Conservation (phyloP, 2,329 filamentous ascomycete genomes). For the Ceratocystis diversiconidia region DNA sequence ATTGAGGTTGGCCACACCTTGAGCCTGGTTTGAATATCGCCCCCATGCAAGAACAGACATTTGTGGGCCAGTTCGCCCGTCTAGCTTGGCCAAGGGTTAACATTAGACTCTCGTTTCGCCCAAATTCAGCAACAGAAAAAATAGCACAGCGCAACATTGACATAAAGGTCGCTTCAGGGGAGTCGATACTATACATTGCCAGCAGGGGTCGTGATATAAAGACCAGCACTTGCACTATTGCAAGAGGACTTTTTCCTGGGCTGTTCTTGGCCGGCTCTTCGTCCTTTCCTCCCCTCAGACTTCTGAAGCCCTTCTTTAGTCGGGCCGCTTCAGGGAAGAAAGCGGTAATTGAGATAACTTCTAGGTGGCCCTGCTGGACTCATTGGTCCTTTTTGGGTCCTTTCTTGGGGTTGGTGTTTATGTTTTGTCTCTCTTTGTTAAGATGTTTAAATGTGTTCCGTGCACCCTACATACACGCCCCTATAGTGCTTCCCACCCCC, state of each 20-base stretch:
- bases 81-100: too few relatives aligned
- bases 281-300: not conserved
- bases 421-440: not conserved
- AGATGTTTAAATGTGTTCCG: not conserved
- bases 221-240: not conserved
- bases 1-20: not conserved
- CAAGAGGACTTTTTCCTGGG: not conserved
- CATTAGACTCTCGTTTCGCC: not conserved
- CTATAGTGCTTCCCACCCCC: not conserved
- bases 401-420: not conserved
- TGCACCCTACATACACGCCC: not conserved
- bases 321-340: slow-evolving; percentile 5
- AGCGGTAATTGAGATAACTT: slow-evolving; percentile 1
- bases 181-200: not conserved
- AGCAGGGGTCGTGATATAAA: not conserved
- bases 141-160: not conserved
- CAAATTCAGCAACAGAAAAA: not conserved
- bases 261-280: not conserved
- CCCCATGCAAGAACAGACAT: not conserved
- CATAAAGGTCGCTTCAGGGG: not conserved
- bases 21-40: not conserved
- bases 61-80: not conserved
- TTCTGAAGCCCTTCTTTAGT: not conserved
- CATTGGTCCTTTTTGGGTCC: not conserved
- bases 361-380: not conserved